Evolutionary conservation across 2,329 filamentous ascomycete species (phyloP), one percentile per base, ranked within the genome.

Genomic region (Penicillium polonicum): DNA sequence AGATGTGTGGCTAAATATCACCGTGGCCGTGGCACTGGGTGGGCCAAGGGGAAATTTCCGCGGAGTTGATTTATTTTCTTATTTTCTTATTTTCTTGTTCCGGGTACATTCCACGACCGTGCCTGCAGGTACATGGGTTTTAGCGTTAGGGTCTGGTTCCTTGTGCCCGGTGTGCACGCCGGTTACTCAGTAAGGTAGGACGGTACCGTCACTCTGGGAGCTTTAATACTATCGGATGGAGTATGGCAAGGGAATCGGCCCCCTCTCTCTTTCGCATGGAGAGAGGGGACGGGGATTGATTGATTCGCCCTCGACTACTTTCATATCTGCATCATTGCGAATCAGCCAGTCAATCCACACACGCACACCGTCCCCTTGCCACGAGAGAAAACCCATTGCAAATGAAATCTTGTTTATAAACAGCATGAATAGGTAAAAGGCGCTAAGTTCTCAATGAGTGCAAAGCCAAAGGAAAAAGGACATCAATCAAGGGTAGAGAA

Each of bases 371-470:
- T 42, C 15, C 25, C 13, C 19, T 51, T 27, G 21, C 17, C 21
- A 25, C 17, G 8, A 35, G 10, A 19, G 19, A 3, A 19, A 25
- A 55, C 23, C 15, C 23, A 27, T 21, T 25, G 31, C 35, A 52
- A 33, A 35, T 42, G 54, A 33, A 52, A 52, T 52, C 42, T 52
- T 54, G 42, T 46, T 48, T 52, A 53, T 53, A 42, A 53, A 57
- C 49, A 57, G 36, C 49, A 53, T 48, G 41, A 33, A 44, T 52
- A 52, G 27, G 23, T 25, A 55, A 50, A 57, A 35, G 49, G 46
- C 55, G 55, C 55, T 57, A 57, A 57, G 41, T 45, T 57, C 49
- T 53, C 55, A 53, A 42, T 42, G 42, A 53, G 55, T 36, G 55
- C 49, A 52, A 46, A 57, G 48, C 48, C 41, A 41, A 35, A 29